Conservation (phyloP, 768 basidiomycete species). For the Tulasnella sp. region DNA sequence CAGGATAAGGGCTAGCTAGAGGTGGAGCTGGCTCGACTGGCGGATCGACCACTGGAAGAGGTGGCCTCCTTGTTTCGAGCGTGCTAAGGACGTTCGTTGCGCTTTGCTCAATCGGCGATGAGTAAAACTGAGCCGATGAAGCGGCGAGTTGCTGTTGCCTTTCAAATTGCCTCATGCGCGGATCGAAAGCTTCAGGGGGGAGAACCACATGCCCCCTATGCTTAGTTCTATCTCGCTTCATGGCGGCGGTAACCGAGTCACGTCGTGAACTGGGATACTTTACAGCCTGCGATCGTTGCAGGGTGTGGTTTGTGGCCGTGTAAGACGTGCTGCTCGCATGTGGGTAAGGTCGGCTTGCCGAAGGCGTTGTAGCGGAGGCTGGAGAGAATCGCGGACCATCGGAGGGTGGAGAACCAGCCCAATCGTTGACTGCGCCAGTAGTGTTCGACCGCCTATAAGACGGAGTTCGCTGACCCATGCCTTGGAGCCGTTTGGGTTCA, state of each 20-base stretch:
- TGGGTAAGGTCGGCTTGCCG: constrained; percentile 12
- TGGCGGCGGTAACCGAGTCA: constrained; percentile 9
- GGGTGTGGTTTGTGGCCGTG: not conserved
- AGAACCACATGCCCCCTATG: not conserved
- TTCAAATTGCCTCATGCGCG: constrained; percentile 11
- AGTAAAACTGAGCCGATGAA: not conserved
- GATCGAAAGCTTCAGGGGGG: constrained; percentile 18
- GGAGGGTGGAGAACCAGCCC: constrained; percentile 3
- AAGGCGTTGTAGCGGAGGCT: not conserved
- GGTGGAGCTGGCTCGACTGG: not conserved
- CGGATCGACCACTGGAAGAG: not conserved
- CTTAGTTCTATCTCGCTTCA: not conserved
- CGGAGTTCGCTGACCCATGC: not conserved
- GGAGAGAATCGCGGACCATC: constrained; percentile 10
- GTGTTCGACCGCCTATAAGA: not conserved
- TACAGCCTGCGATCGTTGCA: constrained; percentile 3
- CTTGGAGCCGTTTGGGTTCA: not conserved
- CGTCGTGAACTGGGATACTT: constrained; percentile 18
- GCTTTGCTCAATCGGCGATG: not conserved
- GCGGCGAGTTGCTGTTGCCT: not conserved
- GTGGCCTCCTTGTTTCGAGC: not conserved
- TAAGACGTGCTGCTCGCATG: constrained; percentile 1
- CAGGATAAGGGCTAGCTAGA: not conserved
- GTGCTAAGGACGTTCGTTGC: not conserved
- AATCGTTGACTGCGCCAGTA: not conserved